These are phyloP conservation scores for Gossypium thurberi DNA, from an alignment of 345 rosid species.

Conservation along the genomic window DNA sequence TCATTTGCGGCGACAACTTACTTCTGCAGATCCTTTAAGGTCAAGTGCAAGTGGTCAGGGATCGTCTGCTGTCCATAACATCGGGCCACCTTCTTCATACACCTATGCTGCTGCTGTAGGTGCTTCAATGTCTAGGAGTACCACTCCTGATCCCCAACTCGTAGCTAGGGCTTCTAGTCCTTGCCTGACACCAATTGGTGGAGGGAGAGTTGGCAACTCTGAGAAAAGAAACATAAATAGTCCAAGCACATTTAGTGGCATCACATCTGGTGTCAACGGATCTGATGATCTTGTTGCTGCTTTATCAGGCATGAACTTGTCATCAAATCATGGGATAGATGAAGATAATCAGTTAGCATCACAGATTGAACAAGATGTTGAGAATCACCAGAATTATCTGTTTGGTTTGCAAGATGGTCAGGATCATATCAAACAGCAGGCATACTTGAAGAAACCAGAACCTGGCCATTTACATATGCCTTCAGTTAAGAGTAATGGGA, in stretches of 20 bases:
- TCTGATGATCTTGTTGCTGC: conserved; percentile 53
- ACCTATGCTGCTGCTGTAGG: conserved; percentile 80
- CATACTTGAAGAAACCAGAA: conserved; percentile 2
- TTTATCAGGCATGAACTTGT: conserved; percentile 66
- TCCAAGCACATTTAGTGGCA: conserved; percentile 48
- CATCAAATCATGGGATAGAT: conserved; percentile 35
- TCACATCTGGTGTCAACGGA: conserved; percentile 42
- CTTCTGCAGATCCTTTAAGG: conserved; percentile 32
- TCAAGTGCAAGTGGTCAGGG: conserved; percentile 41
- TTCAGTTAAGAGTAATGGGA: conserved; percentile 30
- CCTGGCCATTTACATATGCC: conserved; percentile 17
- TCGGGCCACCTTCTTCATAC: conserved; percentile 48
- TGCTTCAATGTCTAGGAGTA: conserved; percentile 64
- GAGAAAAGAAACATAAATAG: conserved; percentile 54
- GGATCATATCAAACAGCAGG: conserved; percentile 10
- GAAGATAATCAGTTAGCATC: conserved; percentile 20
- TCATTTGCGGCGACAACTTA: conserved; percentile 30
- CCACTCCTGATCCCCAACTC: conserved; percentile 77
- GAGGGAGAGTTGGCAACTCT: conserved; percentile 45
- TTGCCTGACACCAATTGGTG: conserved; percentile 83
- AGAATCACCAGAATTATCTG: conserved; percentile 9
- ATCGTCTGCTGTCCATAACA: conserved; percentile 38
- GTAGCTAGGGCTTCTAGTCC: conserved; percentile 81
- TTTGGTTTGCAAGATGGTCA: conserved; percentile 16
- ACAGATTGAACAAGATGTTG: conserved; percentile 10